A percentile compares a stretch with the other conserved stretches of the same genome.
Evolutionary conservation across 176 grass and related monocot genomes (phyloP).

Genomic region (Rhipidocladum racemiflorum): DNA sequence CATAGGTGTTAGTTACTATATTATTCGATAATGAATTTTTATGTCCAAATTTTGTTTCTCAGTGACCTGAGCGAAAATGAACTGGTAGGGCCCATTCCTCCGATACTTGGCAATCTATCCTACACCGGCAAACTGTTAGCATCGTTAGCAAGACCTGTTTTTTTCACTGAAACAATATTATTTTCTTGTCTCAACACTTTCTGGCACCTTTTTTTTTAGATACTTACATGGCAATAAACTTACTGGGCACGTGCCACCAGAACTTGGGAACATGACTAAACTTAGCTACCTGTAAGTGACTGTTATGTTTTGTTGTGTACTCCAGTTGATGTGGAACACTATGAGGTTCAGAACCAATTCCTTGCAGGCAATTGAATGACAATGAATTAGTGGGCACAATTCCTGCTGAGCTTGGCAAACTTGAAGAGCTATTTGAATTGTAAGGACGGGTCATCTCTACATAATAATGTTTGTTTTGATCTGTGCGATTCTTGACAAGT

Average conservation of each 20-base stretch:
- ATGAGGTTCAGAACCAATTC: constrained; percentile 3
- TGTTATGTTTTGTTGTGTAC: not conserved
- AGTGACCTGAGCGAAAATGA: constrained; percentile 96
- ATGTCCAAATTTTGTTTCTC: constrained; percentile 1
- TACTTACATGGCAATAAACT: constrained; percentile 98
- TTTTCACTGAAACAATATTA: not conserved
- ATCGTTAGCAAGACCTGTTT: not conserved
- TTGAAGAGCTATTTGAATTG: constrained; percentile 96
- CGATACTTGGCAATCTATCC: constrained; percentile 91
- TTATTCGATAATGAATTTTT: not conserved
- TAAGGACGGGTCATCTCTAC: constrained; percentile 28
- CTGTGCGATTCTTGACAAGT: constrained; percentile 14
- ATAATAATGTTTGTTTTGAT: not conserved
- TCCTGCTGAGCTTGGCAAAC: constrained; percentile 93
- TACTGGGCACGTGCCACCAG: constrained; percentile 72
- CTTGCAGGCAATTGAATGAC: constrained; percentile 82
- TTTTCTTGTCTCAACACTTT: constrained; percentile 1
- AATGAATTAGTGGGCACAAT: constrained; percentile 88
- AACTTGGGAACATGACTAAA: constrained; percentile 95
- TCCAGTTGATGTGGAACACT: not conserved
- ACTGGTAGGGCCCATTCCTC: constrained; percentile 80
- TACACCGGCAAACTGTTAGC: constrained; percentile 99
- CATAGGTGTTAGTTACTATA: not conserved
- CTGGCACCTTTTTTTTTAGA: constrained; percentile 32
- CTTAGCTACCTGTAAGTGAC: constrained; percentile 92